Evolutionary conservation across 805 yeast genomes (phyloP).

Genomic region (Ogataea neopini): DNA sequence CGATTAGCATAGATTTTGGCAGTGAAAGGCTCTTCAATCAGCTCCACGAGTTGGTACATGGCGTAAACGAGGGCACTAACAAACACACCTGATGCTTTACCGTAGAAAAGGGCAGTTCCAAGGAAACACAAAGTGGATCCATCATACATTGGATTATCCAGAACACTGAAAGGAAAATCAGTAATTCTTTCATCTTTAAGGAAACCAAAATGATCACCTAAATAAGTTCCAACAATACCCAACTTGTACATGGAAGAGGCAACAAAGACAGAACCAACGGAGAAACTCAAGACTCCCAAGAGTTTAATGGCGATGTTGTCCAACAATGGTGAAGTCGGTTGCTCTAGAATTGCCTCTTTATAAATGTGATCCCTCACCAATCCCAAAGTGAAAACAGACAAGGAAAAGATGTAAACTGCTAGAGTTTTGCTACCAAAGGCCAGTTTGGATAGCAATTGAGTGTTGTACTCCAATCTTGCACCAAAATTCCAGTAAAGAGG

Average conservation of each 20-base stretch:
- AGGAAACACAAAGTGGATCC: slow-evolving; percentile 89
- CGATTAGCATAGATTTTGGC: slow-evolving; percentile 83
- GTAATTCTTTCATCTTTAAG: slow-evolving; percentile 88
- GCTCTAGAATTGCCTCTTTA: slow-evolving; percentile 68
- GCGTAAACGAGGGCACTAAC: slow-evolving; percentile 71
- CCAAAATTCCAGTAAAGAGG: slow-evolving; percentile 95
- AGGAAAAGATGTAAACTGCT: slow-evolving; percentile 87
- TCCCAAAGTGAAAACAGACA: slow-evolving; percentile 83
- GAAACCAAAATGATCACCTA: slow-evolving; percentile 97
- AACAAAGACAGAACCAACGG: slow-evolving; percentile 78
- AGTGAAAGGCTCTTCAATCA: slow-evolving; percentile 96
- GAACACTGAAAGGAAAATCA: slow-evolving; percentile 88
- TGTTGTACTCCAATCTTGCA: slow-evolving; percentile 83
- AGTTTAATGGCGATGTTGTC: slow-evolving; percentile 37
- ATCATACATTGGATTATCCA: slow-evolving; percentile 95
- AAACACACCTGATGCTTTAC: slow-evolving; percentile 84
- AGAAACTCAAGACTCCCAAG: slow-evolving; percentile 57
- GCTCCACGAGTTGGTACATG: slow-evolving; percentile 82
- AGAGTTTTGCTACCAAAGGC: slow-evolving; percentile 61
- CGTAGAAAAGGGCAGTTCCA: slow-evolving; percentile 87
- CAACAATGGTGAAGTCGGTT: slow-evolving; percentile 63
- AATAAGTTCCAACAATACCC: slow-evolving; percentile 94
- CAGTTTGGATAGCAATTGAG: slow-evolving; percentile 72
- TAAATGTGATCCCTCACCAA: slow-evolving; percentile 75
- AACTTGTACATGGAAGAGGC: slow-evolving; percentile 84